Conservation (phyloP, 495 filamentous ascomycete genomes). For the Tirmania nivea region DNA sequence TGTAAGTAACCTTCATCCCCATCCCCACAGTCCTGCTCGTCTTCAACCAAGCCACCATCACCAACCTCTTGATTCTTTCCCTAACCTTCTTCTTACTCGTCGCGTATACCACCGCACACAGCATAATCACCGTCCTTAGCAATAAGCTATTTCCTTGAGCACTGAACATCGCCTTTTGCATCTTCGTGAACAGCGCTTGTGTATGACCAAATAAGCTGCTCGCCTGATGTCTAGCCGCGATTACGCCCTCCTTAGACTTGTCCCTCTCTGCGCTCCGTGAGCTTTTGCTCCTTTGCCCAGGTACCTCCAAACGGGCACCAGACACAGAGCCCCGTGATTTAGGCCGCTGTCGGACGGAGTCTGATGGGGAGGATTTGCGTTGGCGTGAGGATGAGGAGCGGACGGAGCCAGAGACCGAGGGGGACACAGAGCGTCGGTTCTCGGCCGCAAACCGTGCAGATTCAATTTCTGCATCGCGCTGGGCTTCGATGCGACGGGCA, state of each 20-base stretch:
- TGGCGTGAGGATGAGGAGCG: neutral
- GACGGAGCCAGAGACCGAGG: constrained; percentile 4
- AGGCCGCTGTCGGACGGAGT: constrained; percentile 4
- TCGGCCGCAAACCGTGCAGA: constrained; percentile 1
- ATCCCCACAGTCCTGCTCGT: constrained; percentile 70
- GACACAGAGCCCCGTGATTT: neutral
- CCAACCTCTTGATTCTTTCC: constrained; percentile 44
- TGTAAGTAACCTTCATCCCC: constrained; percentile 96
- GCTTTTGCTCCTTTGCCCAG: neutral
- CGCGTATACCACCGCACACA: constrained; percentile 59
- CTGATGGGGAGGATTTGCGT: neutral
- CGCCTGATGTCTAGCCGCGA: constrained; percentile 30
- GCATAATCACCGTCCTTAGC: constrained; percentile 54
- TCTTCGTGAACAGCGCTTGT: constrained; percentile 39
- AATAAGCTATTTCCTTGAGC: constrained; percentile 21
- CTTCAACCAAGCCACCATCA: constrained; percentile 60
- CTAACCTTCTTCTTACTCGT: constrained; percentile 53
- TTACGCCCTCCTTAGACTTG: constrained; percentile 5
- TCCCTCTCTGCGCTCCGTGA: neutral
- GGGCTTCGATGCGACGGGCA: constrained; percentile 20
- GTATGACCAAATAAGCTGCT: constrained; percentile 34
- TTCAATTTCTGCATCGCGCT: constrained; percentile 12
- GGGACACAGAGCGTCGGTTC: constrained; percentile 2
- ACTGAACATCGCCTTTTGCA: constrained; percentile 15
- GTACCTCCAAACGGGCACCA: neutral